These are phyloP conservation scores for Nothophytophthora sp. DNA, from an alignment of 352 stramenopile species.

Conservation along the genomic window DNA sequence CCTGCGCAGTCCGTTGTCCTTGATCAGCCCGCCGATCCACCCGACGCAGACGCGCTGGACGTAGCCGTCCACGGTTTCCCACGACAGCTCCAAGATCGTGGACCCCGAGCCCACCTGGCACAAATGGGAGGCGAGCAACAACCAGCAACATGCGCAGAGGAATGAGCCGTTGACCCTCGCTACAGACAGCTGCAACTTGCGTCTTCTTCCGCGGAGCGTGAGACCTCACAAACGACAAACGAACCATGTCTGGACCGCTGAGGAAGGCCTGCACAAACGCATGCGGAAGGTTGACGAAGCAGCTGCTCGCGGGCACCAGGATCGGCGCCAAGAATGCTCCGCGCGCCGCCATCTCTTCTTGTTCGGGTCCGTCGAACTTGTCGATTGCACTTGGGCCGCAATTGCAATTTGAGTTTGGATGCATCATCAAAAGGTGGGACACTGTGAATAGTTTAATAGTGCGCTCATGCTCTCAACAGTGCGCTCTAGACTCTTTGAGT, in stretches of 20 bases:
- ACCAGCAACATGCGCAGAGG: background rate
- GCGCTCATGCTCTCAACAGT: too few species aligned
- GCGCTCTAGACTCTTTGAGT: too few species aligned
- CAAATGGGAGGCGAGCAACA: background rate
- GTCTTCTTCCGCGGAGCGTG: too few species aligned
- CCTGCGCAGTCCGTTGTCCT: constrained; percentile 49
- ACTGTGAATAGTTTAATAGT: background rate
- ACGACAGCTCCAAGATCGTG: constrained; percentile 75
- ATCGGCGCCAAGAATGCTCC: constrained; percentile 66
- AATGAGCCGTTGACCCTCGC: too few species aligned
- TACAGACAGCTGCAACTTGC: too few species aligned
- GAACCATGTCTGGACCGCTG: constrained; percentile 32
- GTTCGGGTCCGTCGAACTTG: background rate
- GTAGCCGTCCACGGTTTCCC: constrained; percentile 81
- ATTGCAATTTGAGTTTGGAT: too few species aligned
- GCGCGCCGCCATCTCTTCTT: constrained; percentile 28
- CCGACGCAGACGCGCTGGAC: constrained; percentile 72
- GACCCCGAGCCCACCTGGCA: constrained; percentile 37
- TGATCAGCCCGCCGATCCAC: constrained; percentile 68
- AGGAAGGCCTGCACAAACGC: constrained; percentile 73
- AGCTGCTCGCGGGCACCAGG: constrained; percentile 62
- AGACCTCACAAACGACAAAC: background rate
- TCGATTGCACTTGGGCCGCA: constrained; percentile 10
- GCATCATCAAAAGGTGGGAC: background rate
- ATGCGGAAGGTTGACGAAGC: constrained; percentile 73